phyloP scores from a whole-genome alignment of 2,329 filamentous ascomycete genomes.

The Ceratocystis destructans region DNA sequence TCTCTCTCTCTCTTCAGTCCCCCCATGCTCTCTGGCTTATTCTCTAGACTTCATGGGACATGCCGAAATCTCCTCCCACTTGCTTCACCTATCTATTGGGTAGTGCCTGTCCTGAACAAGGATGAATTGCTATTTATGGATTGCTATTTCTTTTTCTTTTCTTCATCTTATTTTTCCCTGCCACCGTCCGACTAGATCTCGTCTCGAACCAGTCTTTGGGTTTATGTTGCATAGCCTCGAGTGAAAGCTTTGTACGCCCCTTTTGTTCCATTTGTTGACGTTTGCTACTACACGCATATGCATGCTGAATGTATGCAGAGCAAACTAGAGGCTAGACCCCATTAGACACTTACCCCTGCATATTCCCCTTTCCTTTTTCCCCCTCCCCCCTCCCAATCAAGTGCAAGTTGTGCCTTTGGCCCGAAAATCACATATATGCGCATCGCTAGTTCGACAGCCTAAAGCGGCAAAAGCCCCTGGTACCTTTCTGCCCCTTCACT shows the following conservation, averaged over 20 bases:
- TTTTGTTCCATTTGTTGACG: not conserved
- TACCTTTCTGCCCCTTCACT: not conserved
- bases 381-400: not conserved
- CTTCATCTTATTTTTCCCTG: not conserved
- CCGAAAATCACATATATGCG: not conserved
- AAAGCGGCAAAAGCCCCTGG: slow-evolving; percentile 8
- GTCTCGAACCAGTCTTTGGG: not conserved
- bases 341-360: not conserved
- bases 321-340: not conserved
- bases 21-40: not conserved
- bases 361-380: slow-evolving; percentile 1
- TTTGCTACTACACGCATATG: not conserved
- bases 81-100: not conserved
- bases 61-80: not conserved
- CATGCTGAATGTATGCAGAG: not conserved
- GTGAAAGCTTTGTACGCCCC: not conserved
- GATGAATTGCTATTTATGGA: not conserved
- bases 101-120: not conserved
- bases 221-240: slow-evolving; percentile 3
- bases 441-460: not conserved
- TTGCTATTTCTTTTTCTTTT: not conserved
- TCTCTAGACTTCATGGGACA: not conserved
- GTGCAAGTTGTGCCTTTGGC: not conserved
- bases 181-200: not conserved
- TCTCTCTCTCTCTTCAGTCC: not conserved